Base-by-base conservation (phyloP, 2,329 filamentous ascomycete species). In the Ophiostoma angusticollis region DNA sequence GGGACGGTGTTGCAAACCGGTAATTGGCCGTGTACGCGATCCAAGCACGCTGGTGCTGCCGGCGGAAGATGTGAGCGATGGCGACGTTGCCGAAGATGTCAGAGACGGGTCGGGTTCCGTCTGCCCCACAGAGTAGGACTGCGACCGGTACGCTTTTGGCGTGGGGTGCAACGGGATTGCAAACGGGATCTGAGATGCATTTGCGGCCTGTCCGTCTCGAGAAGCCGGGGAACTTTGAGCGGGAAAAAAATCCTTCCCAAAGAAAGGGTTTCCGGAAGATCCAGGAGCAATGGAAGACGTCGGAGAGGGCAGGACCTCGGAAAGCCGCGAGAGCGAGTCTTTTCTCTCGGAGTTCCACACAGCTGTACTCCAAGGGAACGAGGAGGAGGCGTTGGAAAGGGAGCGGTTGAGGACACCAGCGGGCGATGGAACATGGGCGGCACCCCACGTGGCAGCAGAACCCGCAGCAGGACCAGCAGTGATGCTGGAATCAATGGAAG, bases 91-190 rank as follows among this genome's bases (percentile, higher is more conserved):
- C 1, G 37, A 39, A 5, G 27, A 35, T 1, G 42, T 32, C 36
- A 44, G 25, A 11, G 40, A 22, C 0, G 60, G 60, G 42, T 89
- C 83, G 1, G 78, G 72, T 38, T 94, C 86, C 44, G 86, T 67
- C 55, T 95, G 87, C 5, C 87, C 87, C 34, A 93, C 89, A 0
- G 89, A 96, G 58, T 96, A 96, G 5, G 91, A 96, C 58, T 95
- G 85, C 6, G 91, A 98, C 31, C 91, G 79, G 51, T 93, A 91
- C 1, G 84, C 86, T 59, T 96, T 96, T 2, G 84, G 84, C 0
- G 84, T 91, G 1, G 89, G 86, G 46, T 93, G 84, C 16, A 93
- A 67, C 4, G 86, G 86, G 48, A 93, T 93, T 6, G 83, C 72
- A 52, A 93, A 93, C 1, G 85, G 84, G 39, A 93, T 82, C 46